Evolutionary conservation across 148 eudicot genomes (phyloP).

Genomic region (Oxyria digyna): DNA sequence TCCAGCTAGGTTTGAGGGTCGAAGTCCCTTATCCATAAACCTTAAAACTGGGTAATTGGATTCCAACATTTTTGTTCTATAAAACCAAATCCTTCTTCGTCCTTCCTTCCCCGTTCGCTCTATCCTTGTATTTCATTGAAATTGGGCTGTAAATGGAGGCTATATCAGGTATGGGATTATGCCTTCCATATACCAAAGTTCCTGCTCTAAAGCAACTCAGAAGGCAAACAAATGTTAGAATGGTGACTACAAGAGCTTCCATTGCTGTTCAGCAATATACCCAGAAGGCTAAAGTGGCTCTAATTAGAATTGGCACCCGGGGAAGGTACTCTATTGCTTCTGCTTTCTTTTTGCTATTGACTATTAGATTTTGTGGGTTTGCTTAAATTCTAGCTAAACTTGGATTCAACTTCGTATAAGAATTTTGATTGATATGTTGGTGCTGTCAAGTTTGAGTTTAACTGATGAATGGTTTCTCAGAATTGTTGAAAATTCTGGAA

Average conservation of each 20-base stretch:
- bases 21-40: not conserved
- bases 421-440: not conserved
- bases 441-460: not conserved
- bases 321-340: slow-evolving; percentile 78
- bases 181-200: slow-evolving; percentile 25
- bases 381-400: not conserved
- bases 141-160: slow-evolving; percentile 24
- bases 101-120: slow-evolving; percentile 1
- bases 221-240: not conserved
- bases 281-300: slow-evolving; percentile 39
- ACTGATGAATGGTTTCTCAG: not conserved
- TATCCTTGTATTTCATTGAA: not conserved
- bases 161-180: slow-evolving; percentile 21
- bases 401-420: not conserved
- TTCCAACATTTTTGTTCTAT: not conserved
- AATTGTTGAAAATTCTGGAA: not conserved
- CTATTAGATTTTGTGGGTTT: slow-evolving; percentile 3
- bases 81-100: not conserved
- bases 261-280: slow-evolving; percentile 45
- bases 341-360: not conserved
- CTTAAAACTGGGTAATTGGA: not conserved
- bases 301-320: slow-evolving; percentile 77
- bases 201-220: slow-evolving; percentile 18
- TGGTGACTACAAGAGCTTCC: slow-evolving; percentile 35
- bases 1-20: not conserved